A percentile compares a stretch with the other conserved stretches of the same genome.
phyloP scores from a whole-genome alignment of 805 yeast genomes.

The Wickerhamiella spandovensis region DNA sequence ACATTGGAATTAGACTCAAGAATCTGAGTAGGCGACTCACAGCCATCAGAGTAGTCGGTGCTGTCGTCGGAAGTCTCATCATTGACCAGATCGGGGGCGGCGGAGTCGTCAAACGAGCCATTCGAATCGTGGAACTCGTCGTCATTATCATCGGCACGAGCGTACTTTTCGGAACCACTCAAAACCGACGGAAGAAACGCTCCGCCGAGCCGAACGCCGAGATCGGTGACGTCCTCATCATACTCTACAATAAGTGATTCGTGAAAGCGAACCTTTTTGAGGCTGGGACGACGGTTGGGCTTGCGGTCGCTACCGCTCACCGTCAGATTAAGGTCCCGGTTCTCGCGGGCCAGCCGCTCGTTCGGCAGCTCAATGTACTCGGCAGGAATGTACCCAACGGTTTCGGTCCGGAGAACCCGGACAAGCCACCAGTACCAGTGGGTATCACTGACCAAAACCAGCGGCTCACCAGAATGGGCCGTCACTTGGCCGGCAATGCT shows the following conservation, averaged over 20 bases:
- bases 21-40: neutral
- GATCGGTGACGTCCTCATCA: neutral
- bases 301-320: neutral
- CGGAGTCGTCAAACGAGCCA: neutral
- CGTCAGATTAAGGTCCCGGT: slow-evolving; percentile 63
- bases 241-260: neutral
- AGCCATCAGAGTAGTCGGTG: neutral
- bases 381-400: slow-evolving; percentile 93
- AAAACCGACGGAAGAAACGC: neutral
- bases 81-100: neutral
- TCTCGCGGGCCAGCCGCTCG: slow-evolving; percentile 81
- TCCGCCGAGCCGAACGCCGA: neutral
- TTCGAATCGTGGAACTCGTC: neutral
- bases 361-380: slow-evolving; percentile 85
- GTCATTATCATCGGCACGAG: neutral
- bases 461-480: slow-evolving; percentile 67
- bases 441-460: slow-evolving; percentile 68
- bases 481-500: slow-evolving; percentile 90
- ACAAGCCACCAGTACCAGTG: slow-evolving; percentile 98
- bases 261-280: neutral
- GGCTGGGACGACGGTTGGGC: neutral
- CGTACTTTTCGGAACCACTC: neutral
- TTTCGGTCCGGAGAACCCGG: slow-evolving; percentile 39
- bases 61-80: neutral
- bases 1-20: neutral